phyloP scores from a whole-genome alignment of 768 basidiomycete species.

The Termitomyces sp. region DNA sequence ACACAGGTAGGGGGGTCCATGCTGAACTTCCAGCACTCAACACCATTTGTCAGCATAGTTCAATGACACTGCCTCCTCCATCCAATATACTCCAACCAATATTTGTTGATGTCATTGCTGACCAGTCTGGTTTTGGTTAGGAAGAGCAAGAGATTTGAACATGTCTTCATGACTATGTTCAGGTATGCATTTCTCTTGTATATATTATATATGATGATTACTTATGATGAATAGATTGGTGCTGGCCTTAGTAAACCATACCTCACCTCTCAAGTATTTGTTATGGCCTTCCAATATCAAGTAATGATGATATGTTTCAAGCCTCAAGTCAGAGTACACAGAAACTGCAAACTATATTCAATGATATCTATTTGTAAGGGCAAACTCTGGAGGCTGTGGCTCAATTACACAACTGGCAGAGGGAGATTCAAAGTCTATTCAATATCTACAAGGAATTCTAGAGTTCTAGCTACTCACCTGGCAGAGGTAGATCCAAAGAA shows the following conservation, averaged over 20 bases:
- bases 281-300: not conserved
- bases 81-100: not conserved
- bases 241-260: not conserved
- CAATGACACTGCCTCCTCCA: not conserved
- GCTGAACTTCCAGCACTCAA: not conserved
- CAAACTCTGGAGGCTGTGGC: too few species aligned
- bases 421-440: too few species aligned
- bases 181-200: not conserved
- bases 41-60: not conserved
- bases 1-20: not conserved
- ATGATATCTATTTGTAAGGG: not conserved
- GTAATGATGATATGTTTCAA: not conserved
- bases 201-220: too few species aligned
- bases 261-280: not conserved
- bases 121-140: not conserved
- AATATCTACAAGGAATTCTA: too few species aligned
- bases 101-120: not conserved
- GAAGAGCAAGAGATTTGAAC: not conserved
- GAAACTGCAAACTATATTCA: conserved; percentile 1
- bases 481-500: too few species aligned
- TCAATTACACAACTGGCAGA: too few species aligned
- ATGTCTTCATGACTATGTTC: not conserved
- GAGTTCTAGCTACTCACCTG: too few species aligned
- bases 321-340: not conserved
- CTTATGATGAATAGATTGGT: not conserved